Evolutionary conservation across 129 eudicot species (phyloP), one percentile per base, ranked within the genome.

Genomic region (Centrapalus pauciflorus): DNA sequence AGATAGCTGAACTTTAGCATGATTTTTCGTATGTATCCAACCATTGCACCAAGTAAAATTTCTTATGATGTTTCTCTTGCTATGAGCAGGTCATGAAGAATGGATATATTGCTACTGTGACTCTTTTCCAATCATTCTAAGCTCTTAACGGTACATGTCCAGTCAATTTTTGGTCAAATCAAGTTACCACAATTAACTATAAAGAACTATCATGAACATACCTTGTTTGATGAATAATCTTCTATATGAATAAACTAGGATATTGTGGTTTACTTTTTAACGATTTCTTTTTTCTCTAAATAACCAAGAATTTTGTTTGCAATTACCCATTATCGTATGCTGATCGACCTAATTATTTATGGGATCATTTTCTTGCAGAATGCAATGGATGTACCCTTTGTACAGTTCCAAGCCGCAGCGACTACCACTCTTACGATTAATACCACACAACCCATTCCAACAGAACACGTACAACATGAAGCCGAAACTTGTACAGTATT

Each of bases 91-190:
- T 92, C 7, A 92, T 92, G 98, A 92, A 88, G 82, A 92, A 92
- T 37, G 96, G 95, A 13, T 84, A 88, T 50, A 85, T 92, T 60
- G 98, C 98, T 49, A 92, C 98, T 9, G 92, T 88, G 40, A 93
- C 98, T 66, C 96, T 92, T 28, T 89, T 89, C 78, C 87, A 83
- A 78, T 83, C 95, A 25, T 74, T 61, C 76, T 80, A 64, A 78
- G 21, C 3, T 71, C 35, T 65, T 33, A 38, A 29, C 66, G 77
- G 83, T 76, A 66, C 19, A 60, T 49, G 19, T 0, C 43, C n/a
- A n/a, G n/a, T n/a, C n/a, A n/a, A n/a, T n/a, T n/a, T n/a, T n/a
- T n/a, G n/a, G n/a, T n/a, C n/a, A n/a, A n/a, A n/a, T n/a, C n/a
- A n/a, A n/a, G n/a, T n/a, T n/a, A n/a, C n/a, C n/a, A n/a, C n/a